A percentile compares a stretch with the other conserved stretches of the same genome.
These are phyloP conservation scores for Helotiales sp. DNA, from an alignment of 2,329 filamentous ascomycete species.

Conservation along the genomic window DNA sequence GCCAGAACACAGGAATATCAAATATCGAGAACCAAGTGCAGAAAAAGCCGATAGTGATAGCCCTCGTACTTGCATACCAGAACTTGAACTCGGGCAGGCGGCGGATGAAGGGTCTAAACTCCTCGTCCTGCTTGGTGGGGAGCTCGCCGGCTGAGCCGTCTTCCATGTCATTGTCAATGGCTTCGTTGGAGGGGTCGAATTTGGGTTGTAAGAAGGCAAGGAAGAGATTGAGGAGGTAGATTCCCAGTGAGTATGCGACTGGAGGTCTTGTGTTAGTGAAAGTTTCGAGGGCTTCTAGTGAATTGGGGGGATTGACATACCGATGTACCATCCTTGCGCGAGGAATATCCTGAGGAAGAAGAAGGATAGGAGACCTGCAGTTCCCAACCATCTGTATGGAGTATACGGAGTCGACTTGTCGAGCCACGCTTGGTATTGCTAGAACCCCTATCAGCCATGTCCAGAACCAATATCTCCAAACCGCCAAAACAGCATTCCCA, in stretches of 20 bases:
- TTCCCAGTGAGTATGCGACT: slow-evolving; percentile 97
- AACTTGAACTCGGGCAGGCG: slow-evolving; percentile 99
- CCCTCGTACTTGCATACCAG: slow-evolving; percentile 94
- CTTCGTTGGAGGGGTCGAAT: slow-evolving; percentile 95
- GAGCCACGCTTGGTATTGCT: slow-evolving; percentile 94
- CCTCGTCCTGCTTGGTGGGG: slow-evolving; percentile 94
- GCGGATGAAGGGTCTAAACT: slow-evolving; percentile 97
- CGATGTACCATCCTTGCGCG: slow-evolving; percentile 98
- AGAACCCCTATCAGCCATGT: slow-evolving; percentile 34
- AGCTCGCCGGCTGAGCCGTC: slow-evolving; percentile 82
- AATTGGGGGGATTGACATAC: slow-evolving; percentile 56
- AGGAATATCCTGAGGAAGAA: slow-evolving; percentile 91
- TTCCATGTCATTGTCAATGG: slow-evolving; percentile 92
- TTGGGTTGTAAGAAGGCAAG: slow-evolving; percentile 98
- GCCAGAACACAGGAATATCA: slow-evolving; percentile 98
- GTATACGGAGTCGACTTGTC: slow-evolving; percentile 92
- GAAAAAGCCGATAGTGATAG: slow-evolving; percentile 78
- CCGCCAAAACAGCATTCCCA: not conserved
- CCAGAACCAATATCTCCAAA: not conserved
- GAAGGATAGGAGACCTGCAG: slow-evolving; percentile 72
- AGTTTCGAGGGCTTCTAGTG: not conserved
- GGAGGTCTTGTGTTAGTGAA: not conserved
- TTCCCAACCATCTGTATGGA: slow-evolving; percentile 87
- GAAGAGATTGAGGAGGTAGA: slow-evolving; percentile 99
- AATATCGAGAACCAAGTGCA: slow-evolving; percentile 96